These are phyloP conservation scores for Cercospora citrullina DNA, from an alignment of 2,329 filamentous ascomycete species.

Conservation along the genomic window DNA sequence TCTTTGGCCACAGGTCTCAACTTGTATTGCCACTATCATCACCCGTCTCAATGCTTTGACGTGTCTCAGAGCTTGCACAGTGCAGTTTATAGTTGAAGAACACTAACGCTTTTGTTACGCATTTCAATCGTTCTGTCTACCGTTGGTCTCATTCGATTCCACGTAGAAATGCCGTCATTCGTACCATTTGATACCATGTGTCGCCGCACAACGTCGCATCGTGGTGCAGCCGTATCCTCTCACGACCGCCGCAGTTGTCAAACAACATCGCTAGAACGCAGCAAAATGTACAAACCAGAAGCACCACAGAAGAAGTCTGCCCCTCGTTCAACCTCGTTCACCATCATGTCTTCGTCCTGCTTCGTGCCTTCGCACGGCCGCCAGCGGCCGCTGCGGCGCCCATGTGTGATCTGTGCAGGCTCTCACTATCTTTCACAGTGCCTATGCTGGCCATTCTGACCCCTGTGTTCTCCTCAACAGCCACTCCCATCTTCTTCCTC, in stretches of 20 bases:
- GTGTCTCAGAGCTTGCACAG: background rate
- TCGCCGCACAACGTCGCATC: background rate
- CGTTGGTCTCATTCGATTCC: background rate
- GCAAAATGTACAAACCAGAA: background rate
- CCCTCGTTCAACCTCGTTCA: background rate
- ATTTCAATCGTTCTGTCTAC: background rate
- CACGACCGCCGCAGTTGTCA: background rate
- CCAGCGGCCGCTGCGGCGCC: conserved; percentile 15
- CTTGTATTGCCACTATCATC: background rate
- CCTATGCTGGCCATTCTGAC: conserved; percentile 34
- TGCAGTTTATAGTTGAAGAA: background rate
- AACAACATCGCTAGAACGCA: conserved; percentile 7
- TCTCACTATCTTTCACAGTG: conserved; percentile 35
- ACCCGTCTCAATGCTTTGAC: background rate
- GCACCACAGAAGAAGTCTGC: background rate
- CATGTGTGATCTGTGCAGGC: conserved; percentile 6
- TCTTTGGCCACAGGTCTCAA: background rate
- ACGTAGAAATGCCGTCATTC: background rate
- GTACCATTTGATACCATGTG: background rate
- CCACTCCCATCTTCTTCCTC: conserved; percentile 38
- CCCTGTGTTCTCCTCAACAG: conserved; percentile 29
- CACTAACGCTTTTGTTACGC: background rate
- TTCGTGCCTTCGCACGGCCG: conserved; percentile 5
- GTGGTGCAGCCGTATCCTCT: background rate
- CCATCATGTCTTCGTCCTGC: conserved; percentile 14